phyloP scores from a whole-genome alignment of 75 land plant genomes.

The Selaginella moellendorffii region DNA sequence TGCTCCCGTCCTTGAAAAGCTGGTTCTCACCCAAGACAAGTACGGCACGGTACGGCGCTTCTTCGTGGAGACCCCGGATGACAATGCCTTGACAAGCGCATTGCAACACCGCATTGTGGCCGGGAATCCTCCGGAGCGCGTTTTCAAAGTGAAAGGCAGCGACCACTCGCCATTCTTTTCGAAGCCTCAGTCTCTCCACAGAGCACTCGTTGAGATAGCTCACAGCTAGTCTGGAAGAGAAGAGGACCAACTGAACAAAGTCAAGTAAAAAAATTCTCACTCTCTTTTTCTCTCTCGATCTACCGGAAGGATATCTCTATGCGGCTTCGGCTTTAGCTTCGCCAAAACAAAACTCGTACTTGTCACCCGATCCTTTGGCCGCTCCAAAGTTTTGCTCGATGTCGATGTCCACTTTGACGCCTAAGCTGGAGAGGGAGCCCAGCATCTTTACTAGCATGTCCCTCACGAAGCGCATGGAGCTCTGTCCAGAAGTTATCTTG shows the following conservation, averaged over 20 bases:
- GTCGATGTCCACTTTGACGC: not conserved
- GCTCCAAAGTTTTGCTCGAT: not conserved
- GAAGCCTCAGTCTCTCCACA: conserved; percentile 84
- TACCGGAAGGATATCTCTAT: too few species aligned
- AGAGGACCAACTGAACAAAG: too few species aligned
- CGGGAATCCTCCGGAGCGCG: conserved; percentile 53
- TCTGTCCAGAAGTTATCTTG: not conserved
- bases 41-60: conserved; percentile 70
- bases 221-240: too few species aligned
- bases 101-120: conserved; percentile 47
- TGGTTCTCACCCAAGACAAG: conserved; percentile 39
- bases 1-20: conserved; percentile 72
- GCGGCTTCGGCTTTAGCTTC: not conserved
- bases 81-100: conserved; percentile 45
- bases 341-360: not conserved
- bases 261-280: too few species aligned
- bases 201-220: conserved; percentile 48
- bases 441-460: not conserved
- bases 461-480: not conserved
- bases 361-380: not conserved
- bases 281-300: too few species aligned
- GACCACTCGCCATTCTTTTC: conserved; percentile 95
- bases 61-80: conserved; percentile 62
- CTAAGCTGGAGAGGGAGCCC: not conserved
- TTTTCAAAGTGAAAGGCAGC: conserved; percentile 65